Percentiles rank a stretch among this genome's conserved stretches.
Evolutionary conservation across 2,329 filamentous ascomycete species (phyloP).

Genomic region (Trichoderma afroharzianum): DNA sequence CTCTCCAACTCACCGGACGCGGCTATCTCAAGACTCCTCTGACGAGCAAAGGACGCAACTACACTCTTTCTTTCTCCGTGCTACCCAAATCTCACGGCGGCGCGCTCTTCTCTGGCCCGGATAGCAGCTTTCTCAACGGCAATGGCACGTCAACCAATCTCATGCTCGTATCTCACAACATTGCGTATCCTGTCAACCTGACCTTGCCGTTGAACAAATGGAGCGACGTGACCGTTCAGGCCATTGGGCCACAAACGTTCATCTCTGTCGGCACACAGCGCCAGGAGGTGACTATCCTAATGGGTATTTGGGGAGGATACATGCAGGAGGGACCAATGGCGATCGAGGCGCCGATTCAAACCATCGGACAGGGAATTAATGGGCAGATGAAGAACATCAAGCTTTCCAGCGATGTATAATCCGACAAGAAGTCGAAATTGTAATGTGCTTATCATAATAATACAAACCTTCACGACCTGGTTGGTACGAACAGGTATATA

Average conservation of each 20-base stretch:
- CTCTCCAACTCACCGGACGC: constrained; percentile 30
- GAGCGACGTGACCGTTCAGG: constrained; percentile 19
- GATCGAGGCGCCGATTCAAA: constrained; percentile 12
- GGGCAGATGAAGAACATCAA: constrained; percentile 16
- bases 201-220: constrained; percentile 17
- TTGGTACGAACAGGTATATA: no score
- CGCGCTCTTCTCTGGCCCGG: constrained; percentile 17
- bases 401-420: neutral
- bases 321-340: constrained; percentile 16
- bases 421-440: neutral
- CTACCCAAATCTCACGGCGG: constrained; percentile 19
- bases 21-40: constrained; percentile 47
- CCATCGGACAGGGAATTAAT: constrained; percentile 13
- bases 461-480: neutral
- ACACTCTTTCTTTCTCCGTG: constrained; percentile 48
- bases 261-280: constrained; percentile 10
- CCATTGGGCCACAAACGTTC: constrained; percentile 7
- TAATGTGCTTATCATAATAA: neutral
- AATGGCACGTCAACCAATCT: constrained; percentile 16
- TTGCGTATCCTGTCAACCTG: constrained; percentile 16
- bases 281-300: constrained; percentile 16
- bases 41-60: constrained; percentile 52
- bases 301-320: constrained; percentile 19
- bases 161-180: constrained; percentile 16
- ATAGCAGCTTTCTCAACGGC: constrained; percentile 16